A percentile compares a stretch with the other conserved stretches of the same genome.
Conservation (phyloP, 192 early-diverging fungal species). For the Backusella australiensis region DNA sequence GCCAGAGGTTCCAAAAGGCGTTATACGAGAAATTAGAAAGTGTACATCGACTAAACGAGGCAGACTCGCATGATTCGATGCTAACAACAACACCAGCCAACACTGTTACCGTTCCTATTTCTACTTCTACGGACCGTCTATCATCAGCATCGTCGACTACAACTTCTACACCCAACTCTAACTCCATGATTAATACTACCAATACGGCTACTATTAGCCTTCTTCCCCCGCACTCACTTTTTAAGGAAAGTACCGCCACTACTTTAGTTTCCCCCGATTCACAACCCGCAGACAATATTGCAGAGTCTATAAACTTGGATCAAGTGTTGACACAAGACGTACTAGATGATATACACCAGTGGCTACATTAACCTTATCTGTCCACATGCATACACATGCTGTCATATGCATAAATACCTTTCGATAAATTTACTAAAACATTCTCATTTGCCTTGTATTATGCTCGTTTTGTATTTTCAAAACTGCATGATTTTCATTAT, state of each 20-base stretch:
- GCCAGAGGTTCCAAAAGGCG: constrained; percentile 32
- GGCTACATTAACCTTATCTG: background rate
- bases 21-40: constrained; percentile 31
- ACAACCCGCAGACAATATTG: background rate
- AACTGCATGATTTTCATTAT: background rate
- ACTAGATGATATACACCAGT: background rate
- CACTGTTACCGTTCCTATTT: background rate
- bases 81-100: background rate
- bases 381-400: background rate
- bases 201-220: background rate
- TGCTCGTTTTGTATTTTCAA: background rate
- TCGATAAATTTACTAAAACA: background rate
- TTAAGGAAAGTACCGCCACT: background rate
- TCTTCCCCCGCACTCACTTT: background rate
- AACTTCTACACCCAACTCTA: background rate
- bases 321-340: background rate
- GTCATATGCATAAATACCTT: background rate
- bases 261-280: background rate
- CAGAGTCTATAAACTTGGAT: background rate
- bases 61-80: background rate
- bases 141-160: background rate
- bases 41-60: constrained; percentile 3
- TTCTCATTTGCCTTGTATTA: background rate
- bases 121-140: background rate
- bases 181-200: background rate